phyloP scores from a whole-genome alignment of 2,329 filamentous ascomycete genomes.

The Colletotrichum noveboracense region DNA sequence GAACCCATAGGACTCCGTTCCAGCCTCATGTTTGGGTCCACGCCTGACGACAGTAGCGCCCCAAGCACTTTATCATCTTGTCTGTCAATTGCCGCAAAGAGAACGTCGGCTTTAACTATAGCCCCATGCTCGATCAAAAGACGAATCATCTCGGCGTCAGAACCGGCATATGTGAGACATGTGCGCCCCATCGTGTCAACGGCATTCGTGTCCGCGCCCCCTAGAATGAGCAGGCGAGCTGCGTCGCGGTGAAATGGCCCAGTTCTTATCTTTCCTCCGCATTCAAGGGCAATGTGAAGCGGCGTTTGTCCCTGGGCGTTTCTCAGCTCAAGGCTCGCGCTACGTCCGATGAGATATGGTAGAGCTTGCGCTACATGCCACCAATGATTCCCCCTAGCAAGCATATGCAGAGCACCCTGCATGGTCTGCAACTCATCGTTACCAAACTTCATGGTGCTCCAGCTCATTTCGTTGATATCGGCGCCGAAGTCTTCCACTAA shows the following conservation, averaged over 20 bases:
- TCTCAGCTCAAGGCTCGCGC: not conserved
- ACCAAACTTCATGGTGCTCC: rapidly evolving
- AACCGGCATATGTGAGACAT: conserved; percentile 9
- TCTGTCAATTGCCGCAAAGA: too few species aligned
- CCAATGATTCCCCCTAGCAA: conserved; percentile 4
- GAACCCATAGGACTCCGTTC: too few species aligned
- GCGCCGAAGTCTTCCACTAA: conserved; percentile 37
- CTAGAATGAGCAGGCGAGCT: not conserved
- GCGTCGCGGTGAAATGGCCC: not conserved
- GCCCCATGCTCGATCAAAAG: conserved; percentile 12
- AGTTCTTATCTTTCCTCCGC: not conserved
- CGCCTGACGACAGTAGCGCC: too few species aligned
- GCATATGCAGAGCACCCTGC: not conserved
- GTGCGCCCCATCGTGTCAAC: not conserved
- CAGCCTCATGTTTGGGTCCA: too few species aligned
- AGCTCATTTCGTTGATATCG: conserved; percentile 32
- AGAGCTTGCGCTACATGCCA: conserved; percentile 21
- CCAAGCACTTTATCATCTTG: too few species aligned
- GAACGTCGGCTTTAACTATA: conserved; percentile 1
- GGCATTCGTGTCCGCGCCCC: conserved; percentile 12
- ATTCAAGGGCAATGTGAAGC: conserved; percentile 9
- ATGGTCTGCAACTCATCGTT: too few species aligned
- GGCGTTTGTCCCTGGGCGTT: conserved; percentile 5
- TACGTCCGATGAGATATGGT: conserved; percentile 2
- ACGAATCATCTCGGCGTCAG: not conserved